These are phyloP conservation scores for Microsporum canis DNA, from an alignment of 2,329 filamentous ascomycete species.

Conservation along the genomic window DNA sequence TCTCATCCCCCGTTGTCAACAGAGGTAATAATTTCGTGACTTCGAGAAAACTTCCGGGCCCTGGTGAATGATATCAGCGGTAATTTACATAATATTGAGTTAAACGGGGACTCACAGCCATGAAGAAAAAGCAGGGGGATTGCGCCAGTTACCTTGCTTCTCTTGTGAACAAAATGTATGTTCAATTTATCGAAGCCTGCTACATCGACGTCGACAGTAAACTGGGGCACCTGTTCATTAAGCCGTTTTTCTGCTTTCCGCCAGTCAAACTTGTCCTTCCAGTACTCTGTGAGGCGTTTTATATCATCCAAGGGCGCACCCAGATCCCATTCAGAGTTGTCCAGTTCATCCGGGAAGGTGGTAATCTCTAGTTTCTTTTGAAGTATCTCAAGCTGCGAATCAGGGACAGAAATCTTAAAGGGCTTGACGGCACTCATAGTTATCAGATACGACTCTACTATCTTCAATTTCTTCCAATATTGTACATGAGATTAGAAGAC, in stretches of 20 bases:
- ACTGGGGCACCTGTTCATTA: slow-evolving; percentile 50
- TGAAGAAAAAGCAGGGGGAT: slow-evolving; percentile 59
- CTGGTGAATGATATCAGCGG: slow-evolving; percentile 21
- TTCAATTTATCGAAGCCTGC: slow-evolving; percentile 49
- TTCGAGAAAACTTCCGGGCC: slow-evolving; percentile 59
- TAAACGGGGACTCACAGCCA: slow-evolving; percentile 41
- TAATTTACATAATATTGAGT: slow-evolving; percentile 29
- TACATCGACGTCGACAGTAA: slow-evolving; percentile 42
- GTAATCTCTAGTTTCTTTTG: slow-evolving; percentile 45
- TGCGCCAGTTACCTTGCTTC: slow-evolving; percentile 39
- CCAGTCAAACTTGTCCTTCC: slow-evolving; percentile 51
- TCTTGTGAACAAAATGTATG: slow-evolving; percentile 55
- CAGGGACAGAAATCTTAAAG: slow-evolving; percentile 43
- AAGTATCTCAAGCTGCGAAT: slow-evolving; percentile 43
- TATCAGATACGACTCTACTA: too few species aligned
- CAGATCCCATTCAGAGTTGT: slow-evolving; percentile 44
- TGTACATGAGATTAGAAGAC: not conserved
- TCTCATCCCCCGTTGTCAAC: slow-evolving; percentile 28
- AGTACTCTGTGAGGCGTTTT: slow-evolving; percentile 47
- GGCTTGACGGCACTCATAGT: slow-evolving; percentile 16
- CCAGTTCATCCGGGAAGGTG: slow-evolving; percentile 47
- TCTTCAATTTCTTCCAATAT: not conserved
- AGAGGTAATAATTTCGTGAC: slow-evolving; percentile 49
- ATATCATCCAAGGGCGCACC: slow-evolving; percentile 51
- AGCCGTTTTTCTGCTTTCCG: slow-evolving; percentile 46